phyloP scores from a whole-genome alignment of 169 alveolate genomes.

The Cytauxzoon felis region DNA sequence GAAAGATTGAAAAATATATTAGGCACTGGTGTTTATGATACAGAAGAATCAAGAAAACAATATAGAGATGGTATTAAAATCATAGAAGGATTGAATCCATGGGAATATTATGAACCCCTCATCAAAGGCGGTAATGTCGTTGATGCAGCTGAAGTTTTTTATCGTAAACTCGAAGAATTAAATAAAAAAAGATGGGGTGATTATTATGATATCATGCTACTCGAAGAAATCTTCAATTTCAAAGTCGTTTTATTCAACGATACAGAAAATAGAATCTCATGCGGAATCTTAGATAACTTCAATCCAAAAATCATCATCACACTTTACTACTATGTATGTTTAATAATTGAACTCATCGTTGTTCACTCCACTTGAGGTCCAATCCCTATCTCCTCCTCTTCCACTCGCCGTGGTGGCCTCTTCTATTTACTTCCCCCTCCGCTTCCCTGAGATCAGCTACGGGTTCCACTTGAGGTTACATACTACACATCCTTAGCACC shows the following conservation, averaged over 20 bases:
- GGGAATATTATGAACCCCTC: background rate
- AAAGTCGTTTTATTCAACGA: constrained; percentile 2
- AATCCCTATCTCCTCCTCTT: too few relatives aligned
- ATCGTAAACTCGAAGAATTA: background rate
- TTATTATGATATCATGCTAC: background rate
- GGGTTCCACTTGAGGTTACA: too few relatives aligned
- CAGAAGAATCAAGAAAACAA: background rate
- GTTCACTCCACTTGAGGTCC: too few relatives aligned
- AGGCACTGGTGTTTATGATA: background rate
- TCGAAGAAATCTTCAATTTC: constrained; percentile 19
- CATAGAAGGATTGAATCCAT: background rate
- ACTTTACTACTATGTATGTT: constrained; percentile 22
- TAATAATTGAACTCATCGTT: too few relatives aligned
- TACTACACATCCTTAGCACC: too few relatives aligned
- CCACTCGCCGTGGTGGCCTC: too few relatives aligned
- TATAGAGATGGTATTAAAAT: background rate
- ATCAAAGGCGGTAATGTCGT: background rate
- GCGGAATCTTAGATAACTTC: constrained; percentile 1
- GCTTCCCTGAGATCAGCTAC: too few relatives aligned
- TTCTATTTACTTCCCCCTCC: too few relatives aligned
- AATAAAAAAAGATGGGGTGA: constrained; percentile 9
- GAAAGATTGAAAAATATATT: background rate
- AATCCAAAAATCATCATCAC: constrained; percentile 7
- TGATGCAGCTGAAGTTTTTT: background rate
- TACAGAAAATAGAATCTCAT: background rate